Conservation (phyloP, 495 filamentous ascomycete species). For the Rusavskia elegans region DNA sequence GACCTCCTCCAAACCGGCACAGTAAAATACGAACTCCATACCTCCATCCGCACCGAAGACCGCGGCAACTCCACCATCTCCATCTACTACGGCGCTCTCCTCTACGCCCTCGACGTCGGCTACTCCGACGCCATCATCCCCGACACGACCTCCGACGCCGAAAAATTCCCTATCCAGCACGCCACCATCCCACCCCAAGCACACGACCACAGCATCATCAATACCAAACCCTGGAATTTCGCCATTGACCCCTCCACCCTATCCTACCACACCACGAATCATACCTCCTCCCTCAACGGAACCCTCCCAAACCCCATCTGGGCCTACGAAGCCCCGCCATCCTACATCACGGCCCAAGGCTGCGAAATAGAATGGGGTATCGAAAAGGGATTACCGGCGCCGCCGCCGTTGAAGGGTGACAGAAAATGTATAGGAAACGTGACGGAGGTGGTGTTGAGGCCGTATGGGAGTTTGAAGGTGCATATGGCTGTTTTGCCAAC, state of each 20-base stretch:
- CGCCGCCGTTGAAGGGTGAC: slow-evolving; percentile 21
- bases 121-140: slow-evolving; percentile 14
- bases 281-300: background rate
- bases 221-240: slow-evolving; percentile 27
- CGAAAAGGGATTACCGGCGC: slow-evolving; percentile 27
- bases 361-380: slow-evolving; percentile 40
- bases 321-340: slow-evolving; percentile 29
- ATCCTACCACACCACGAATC: slow-evolving; percentile 12
- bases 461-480: slow-evolving; percentile 40
- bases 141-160: background rate
- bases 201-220: slow-evolving; percentile 22
- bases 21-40: slow-evolving; percentile 13
- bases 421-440: slow-evolving; percentile 23
- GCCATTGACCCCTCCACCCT: slow-evolving; percentile 33
- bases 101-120: slow-evolving; percentile 35
- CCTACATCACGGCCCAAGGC: slow-evolving; percentile 30
- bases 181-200: slow-evolving; percentile 17
- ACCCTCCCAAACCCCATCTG: slow-evolving; percentile 31
- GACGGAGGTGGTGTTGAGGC: slow-evolving; percentile 30
- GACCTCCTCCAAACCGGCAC: slow-evolving; percentile 8
- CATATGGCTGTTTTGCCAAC: slow-evolving; percentile 42
- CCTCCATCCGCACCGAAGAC: slow-evolving; percentile 14
- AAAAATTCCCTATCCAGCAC: slow-evolving; percentile 10
- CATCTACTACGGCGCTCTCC: slow-evolving; percentile 35
- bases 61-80: slow-evolving; percentile 38